Conservation (phyloP, 1,284 basidiomycete species). For the Puccinia hordei region DNA sequence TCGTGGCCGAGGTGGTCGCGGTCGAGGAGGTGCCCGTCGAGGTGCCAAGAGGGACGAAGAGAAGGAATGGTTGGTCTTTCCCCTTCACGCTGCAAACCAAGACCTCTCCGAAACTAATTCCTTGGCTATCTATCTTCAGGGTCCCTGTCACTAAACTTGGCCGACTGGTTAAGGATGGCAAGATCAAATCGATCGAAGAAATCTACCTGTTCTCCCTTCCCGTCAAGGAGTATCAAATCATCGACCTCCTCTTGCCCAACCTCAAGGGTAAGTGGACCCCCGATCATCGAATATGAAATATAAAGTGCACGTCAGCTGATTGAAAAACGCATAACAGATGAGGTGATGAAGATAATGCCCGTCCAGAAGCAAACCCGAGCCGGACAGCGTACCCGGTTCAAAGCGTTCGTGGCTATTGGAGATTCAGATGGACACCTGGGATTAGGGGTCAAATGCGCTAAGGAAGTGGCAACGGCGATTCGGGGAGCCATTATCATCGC, state of each 20-base stretch:
- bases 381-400: constrained; percentile 99
- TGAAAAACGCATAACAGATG: constrained; percentile 62
- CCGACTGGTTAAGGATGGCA: constrained; percentile 98
- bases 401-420: constrained; percentile 99
- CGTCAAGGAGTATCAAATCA: constrained; percentile 96
- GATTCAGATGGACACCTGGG: constrained; percentile 98
- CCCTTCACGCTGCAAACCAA: background rate
- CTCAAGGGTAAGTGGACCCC: constrained; percentile 69
- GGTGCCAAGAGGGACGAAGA: constrained; percentile 98
- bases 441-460: constrained; percentile 99
- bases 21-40: constrained; percentile 83
- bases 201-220: constrained; percentile 99
- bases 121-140: constrained; percentile 63
- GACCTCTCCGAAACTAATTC: background rate
- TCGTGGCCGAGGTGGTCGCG: constrained; percentile 74
- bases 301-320: background rate
- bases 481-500: constrained; percentile 97
- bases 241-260: constrained; percentile 95
- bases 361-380: constrained; percentile 99
- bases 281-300: background rate
- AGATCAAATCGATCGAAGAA: constrained; percentile 99
- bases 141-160: constrained; percentile 98
- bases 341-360: constrained; percentile 99
- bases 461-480: constrained; percentile 99
- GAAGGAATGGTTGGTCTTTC: constrained; percentile 85